A percentile compares a stretch with the other conserved stretches of the same genome.
phyloP scores from a whole-genome alignment of 495 filamentous ascomycete species.

The Trichoderma orchidacearum region DNA sequence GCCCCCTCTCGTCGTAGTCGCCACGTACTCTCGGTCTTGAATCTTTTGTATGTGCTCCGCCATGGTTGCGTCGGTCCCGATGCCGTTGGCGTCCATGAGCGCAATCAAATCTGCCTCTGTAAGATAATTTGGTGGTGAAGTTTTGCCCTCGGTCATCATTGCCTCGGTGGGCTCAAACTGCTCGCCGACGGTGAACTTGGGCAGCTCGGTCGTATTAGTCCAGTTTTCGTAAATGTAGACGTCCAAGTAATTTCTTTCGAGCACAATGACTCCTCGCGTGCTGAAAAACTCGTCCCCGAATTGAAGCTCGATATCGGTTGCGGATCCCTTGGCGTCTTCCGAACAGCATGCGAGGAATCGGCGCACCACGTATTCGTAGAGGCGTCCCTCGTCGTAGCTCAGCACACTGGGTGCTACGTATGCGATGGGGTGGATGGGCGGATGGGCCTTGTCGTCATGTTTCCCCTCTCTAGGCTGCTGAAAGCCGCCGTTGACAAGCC shows the following conservation, averaged over 20 bases:
- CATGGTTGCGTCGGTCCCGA: conserved; percentile 98
- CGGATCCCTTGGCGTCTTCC: conserved; percentile 75
- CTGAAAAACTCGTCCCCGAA: conserved; percentile 78
- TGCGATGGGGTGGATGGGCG: conserved; percentile 87
- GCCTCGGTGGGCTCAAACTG: conserved; percentile 81
- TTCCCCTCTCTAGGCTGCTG: conserved; percentile 66
- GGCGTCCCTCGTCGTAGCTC: conserved; percentile 49
- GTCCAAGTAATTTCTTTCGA: conserved; percentile 83
- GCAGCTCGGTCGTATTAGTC: conserved; percentile 75
- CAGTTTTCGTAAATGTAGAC: conserved; percentile 95
- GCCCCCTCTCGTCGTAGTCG: conserved; percentile 37
- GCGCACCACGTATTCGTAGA: conserved; percentile 91
- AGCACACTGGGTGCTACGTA: conserved; percentile 54
- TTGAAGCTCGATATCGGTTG: conserved; percentile 68
- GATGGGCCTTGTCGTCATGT: conserved; percentile 92
- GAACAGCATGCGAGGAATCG: conserved; percentile 95
- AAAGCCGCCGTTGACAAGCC: conserved; percentile 66
- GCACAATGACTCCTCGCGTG: conserved; percentile 70
- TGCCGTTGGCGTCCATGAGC: conserved; percentile 97
- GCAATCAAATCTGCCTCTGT: conserved; percentile 96
- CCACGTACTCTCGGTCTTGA: conserved; percentile 75
- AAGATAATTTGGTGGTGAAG: conserved; percentile 66
- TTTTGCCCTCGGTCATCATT: conserved; percentile 77
- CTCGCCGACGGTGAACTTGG: conserved; percentile 64
- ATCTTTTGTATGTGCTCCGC: conserved; percentile 96